Evolutionary conservation across 2,329 filamentous ascomycete species (phyloP), one percentile per base, ranked within the genome.

Genomic region (Aspergillus alliaceus): DNA sequence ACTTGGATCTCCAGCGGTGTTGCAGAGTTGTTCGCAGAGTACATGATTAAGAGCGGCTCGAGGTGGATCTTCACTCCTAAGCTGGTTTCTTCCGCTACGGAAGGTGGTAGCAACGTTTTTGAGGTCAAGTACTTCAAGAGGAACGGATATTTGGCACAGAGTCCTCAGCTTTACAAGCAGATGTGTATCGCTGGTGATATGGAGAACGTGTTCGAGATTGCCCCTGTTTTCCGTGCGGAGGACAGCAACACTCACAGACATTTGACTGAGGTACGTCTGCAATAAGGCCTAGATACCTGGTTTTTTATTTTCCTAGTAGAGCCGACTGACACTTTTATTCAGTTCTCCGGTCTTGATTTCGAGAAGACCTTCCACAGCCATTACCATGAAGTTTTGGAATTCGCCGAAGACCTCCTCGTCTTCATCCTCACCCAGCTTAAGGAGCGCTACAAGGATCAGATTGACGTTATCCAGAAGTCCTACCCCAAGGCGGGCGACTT

Each of bases 51-150:
- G 63, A 84, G 84, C 58, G 85, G 86, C 53, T 96, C 96, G 74
- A 86, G 88, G 62, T 86, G 90, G 74, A 92, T 97, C 69, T 91
- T 96, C 73, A 90, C 93, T 2, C 92, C 95, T 9, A 93, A 92
- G 74, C 82, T 99, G 42, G 90, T 96, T 54, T 93, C 89, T 50
- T 90, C 93, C 14, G 90, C 95, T 4, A 95, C 91, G 4, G 95
- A 99, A 78, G 93, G 95, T 68, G 95, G 95, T 63, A 87, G 87
- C 65, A 96, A 93, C 72, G 93, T 98, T 39, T 98, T 99, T 75
- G 84, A 88, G 66, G 81, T 98, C 66, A 87, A 88, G 42, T 98
- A 98, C 78, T 98, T 98, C 74, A 90, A 89, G 64, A 86, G 89
- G 69, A 85, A 89, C 63, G 93, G 91, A 25, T 88, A 82, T 70